phyloP scores from a whole-genome alignment of 1,284 basidiomycete species.

The Gastroboletus turbinatus region DNA sequence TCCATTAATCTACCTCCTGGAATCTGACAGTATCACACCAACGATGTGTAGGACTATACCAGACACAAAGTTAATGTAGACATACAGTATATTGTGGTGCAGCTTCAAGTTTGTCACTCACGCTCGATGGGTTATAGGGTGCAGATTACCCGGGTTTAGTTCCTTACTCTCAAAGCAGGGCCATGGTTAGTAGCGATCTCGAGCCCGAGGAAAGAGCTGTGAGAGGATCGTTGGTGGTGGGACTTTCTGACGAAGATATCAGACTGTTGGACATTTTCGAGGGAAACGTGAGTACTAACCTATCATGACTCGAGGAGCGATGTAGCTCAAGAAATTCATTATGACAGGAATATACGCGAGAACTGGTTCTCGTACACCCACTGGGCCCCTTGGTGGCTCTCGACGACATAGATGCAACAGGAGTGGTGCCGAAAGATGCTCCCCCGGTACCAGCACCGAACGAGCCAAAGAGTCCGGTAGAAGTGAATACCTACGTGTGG shows the following conservation, averaged over 20 bases:
- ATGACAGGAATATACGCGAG: constrained; percentile 68
- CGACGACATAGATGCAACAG: constrained; percentile 25
- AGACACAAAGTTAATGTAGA: constrained; percentile 63
- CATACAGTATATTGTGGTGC: background rate
- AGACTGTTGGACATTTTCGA: constrained; percentile 73
- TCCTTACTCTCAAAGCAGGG: constrained; percentile 47
- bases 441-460: constrained; percentile 40
- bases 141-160: constrained; percentile 83
- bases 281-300: constrained; percentile 57
- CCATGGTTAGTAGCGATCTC: constrained; percentile 47
- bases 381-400: constrained; percentile 45
- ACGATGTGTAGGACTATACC: constrained; percentile 60
- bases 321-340: background rate
- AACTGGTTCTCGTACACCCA: constrained; percentile 53
- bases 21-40: constrained; percentile 1
- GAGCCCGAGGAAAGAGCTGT: constrained; percentile 53
- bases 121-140: constrained; percentile 35
- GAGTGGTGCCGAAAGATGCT: constrained; percentile 39
- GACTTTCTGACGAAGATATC: constrained; percentile 61
- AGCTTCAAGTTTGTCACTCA: constrained; percentile 5
- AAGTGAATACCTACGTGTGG: constrained; percentile 76
- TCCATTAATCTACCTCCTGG: background rate
- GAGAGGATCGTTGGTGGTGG: constrained; percentile 68
- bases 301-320: background rate
- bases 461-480: constrained; percentile 38